Percentiles rank a stretch among this genome's conserved stretches.
Evolutionary conservation across 2,329 filamentous ascomycete genomes (phyloP).

Genomic region (Endothia cerciana): DNA sequence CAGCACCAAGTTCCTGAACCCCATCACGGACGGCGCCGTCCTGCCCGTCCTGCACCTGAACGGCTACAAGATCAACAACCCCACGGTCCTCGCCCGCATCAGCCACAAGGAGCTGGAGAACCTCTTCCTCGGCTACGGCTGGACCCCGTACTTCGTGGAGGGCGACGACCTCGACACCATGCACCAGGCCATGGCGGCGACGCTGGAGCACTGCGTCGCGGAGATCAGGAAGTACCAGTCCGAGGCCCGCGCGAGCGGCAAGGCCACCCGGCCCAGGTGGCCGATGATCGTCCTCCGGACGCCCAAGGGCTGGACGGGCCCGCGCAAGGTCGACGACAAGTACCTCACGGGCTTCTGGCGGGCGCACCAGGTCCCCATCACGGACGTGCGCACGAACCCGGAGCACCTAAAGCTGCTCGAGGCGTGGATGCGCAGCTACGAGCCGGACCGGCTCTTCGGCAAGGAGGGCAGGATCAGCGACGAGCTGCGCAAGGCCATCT

Average conservation of each 20-base stretch:
- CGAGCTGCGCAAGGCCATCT: constrained; percentile 63
- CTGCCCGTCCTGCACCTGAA: constrained; percentile 79
- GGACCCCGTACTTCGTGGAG: constrained; percentile 80
- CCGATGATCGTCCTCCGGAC: constrained; percentile 79
- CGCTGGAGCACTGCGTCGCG: constrained; percentile 71
- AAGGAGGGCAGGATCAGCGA: constrained; percentile 64
- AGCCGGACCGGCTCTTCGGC: constrained; percentile 72
- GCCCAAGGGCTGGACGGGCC: constrained; percentile 81
- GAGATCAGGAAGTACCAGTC: constrained; percentile 74
- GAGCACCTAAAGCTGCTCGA: constrained; percentile 71
- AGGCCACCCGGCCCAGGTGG: constrained; percentile 73
- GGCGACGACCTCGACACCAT: constrained; percentile 73
- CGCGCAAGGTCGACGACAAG: constrained; percentile 71
- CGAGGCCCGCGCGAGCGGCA: constrained; percentile 70
- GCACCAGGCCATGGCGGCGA: constrained; percentile 82
- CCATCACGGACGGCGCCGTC: constrained; percentile 76
- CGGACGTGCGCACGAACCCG: constrained; percentile 68
- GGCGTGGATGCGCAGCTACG: constrained; percentile 77
- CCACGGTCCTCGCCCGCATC: constrained; percentile 73
- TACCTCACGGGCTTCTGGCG: constrained; percentile 79
- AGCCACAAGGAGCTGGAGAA: constrained; percentile 72
- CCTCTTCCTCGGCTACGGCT: constrained; percentile 76
- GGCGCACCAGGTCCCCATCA: constrained; percentile 76
- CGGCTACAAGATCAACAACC: constrained; percentile 86
- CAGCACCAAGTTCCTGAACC: constrained; percentile 81